Conservation (phyloP, 352 stramenopile species). For the Phytophthora pisi region DNA sequence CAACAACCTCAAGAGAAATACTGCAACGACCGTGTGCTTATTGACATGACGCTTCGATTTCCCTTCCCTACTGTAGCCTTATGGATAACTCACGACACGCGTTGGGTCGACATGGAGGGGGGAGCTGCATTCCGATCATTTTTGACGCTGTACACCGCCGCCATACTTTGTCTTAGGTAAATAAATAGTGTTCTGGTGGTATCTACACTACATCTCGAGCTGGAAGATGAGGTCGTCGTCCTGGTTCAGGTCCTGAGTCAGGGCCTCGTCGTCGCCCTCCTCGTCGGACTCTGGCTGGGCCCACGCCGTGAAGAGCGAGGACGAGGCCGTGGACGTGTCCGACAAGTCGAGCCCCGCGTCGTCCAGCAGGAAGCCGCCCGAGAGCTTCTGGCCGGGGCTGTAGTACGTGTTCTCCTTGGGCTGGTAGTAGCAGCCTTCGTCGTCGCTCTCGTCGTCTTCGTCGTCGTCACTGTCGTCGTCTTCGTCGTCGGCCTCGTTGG, state of each 20-base stretch:
- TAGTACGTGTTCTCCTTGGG: slow-evolving; percentile 46
- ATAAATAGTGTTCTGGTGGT: slow-evolving; percentile 34
- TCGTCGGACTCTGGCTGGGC: slow-evolving; percentile 20
- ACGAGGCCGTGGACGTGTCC: slow-evolving; percentile 48
- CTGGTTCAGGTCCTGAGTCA: slow-evolving; percentile 1
- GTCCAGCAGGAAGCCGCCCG: slow-evolving; percentile 12
- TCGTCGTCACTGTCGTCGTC: slow-evolving; percentile 26
- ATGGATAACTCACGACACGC: neutral
- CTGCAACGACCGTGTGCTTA: slow-evolving; percentile 8
- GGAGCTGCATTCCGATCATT: neutral
- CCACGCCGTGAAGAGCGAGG: slow-evolving; percentile 25
- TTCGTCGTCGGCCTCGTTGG: slow-evolving; percentile 31
- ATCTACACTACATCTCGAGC: slow-evolving; percentile 45
- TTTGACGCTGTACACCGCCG: neutral
- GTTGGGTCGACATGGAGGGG: neutral
- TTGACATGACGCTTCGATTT: neutral
- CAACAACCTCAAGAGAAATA: neutral
- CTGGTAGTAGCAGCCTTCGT: slow-evolving; percentile 42
- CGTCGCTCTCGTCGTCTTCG: slow-evolving; percentile 26
- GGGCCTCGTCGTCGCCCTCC: slow-evolving; percentile 3
- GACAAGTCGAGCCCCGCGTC: slow-evolving; percentile 36
- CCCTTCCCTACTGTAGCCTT: neutral
- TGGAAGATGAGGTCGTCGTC: slow-evolving; percentile 45
- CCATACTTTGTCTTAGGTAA: slow-evolving; percentile 7
- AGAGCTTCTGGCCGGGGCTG: slow-evolving; percentile 35